Conservation (phyloP, 345 rosid species). For the Citrus unshiu region DNA sequence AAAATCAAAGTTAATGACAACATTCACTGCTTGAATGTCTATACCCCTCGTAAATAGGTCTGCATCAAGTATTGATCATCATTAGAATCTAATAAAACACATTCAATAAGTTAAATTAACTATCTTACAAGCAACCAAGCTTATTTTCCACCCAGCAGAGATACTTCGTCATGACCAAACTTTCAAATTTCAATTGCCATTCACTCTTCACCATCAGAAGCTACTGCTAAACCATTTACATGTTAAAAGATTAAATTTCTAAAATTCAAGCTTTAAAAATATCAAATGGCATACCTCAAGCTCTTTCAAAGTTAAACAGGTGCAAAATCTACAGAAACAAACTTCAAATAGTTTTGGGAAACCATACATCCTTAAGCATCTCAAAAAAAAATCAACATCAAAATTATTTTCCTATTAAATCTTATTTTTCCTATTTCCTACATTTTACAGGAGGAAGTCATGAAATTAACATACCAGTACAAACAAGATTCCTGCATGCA, state of each 20-base stretch:
- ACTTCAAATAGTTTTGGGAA: background rate
- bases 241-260: background rate
- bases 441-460: background rate
- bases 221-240: background rate
- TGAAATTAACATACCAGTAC: conserved; percentile 65
- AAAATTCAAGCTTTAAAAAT: background rate
- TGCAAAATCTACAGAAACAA: background rate
- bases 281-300: background rate
- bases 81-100: conserved; percentile 17
- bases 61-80: conserved; percentile 33
- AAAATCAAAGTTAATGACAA: conserved; percentile 95
- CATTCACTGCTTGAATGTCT: conserved; percentile 99
- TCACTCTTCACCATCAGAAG: background rate
- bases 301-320: background rate
- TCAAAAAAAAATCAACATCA: background rate
- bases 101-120: background rate
- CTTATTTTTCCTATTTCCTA: too few species aligned
- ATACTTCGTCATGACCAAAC: background rate
- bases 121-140: background rate
- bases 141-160: background rate
- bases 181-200: background rate
- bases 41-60: conserved; percentile 98
- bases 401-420: too few species aligned
- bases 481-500: conserved; percentile 99
- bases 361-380: background rate